Evolutionary conservation across 768 basidiomycete species (phyloP).

Genomic region (Termitomyces sp.): DNA sequence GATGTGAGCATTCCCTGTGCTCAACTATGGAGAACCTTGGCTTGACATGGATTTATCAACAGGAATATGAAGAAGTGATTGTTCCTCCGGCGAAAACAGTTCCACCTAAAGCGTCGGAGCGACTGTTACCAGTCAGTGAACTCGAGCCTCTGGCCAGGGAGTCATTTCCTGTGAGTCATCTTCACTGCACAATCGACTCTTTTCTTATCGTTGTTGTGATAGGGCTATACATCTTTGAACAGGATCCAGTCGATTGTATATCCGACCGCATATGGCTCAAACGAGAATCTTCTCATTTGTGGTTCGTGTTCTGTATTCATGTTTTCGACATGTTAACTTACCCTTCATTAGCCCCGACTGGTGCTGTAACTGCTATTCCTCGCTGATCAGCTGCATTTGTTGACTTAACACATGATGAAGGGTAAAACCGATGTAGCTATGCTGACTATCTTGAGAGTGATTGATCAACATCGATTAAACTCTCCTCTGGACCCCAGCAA

Average conservation of each 20-base stretch:
- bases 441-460: slow-evolving; percentile 85
- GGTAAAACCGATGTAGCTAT: slow-evolving; percentile 99
- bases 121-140: slow-evolving; percentile 65
- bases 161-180: slow-evolving; percentile 71
- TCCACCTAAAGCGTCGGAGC: slow-evolving; percentile 69
- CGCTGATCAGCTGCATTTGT: neutral
- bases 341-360: slow-evolving; percentile 76
- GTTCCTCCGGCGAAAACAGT: slow-evolving; percentile 82
- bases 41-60: slow-evolving; percentile 2
- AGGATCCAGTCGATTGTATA: slow-evolving; percentile 95
- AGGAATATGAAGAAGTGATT: slow-evolving; percentile 88
- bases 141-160: slow-evolving; percentile 75
- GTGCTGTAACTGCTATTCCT: slow-evolving; percentile 71
- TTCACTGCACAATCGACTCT: neutral
- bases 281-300: slow-evolving; percentile 94
- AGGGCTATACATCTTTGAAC: slow-evolving; percentile 89
- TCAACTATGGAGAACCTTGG: neutral
- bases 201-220: neutral
- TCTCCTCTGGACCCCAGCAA: slow-evolving; percentile 12
- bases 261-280: slow-evolving; percentile 88
- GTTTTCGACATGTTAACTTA: neutral
- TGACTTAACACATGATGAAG: slow-evolving; percentile 33
- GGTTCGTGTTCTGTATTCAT: slow-evolving; percentile 42
- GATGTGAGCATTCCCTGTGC: slow-evolving; percentile 46
- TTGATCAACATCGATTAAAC: slow-evolving; percentile 59